Evolutionary conservation across 208 protist species (phyloP).

Genomic region (Leishmania aethiopica): DNA sequence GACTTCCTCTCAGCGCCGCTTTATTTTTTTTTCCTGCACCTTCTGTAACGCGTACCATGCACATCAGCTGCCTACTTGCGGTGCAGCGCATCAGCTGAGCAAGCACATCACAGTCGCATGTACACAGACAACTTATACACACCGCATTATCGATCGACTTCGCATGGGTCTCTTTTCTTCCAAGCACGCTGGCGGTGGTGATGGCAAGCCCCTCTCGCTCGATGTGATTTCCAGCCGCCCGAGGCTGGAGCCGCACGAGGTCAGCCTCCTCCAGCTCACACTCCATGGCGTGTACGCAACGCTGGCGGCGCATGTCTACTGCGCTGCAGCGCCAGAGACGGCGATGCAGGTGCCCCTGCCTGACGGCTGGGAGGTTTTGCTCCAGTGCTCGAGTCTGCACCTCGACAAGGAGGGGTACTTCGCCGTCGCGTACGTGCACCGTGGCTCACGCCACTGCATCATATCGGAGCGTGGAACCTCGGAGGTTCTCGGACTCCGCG

Average conservation of each 20-base stretch:
- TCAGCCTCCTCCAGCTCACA: constrained; percentile 62
- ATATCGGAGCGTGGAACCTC: constrained; percentile 89
- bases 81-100: background rate
- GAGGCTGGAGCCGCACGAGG: constrained; percentile 49
- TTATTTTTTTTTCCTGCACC: background rate
- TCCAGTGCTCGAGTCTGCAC: constrained; percentile 61
- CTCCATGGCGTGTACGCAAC: constrained; percentile 75
- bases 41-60: background rate
- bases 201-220: constrained; percentile 23
- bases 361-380: constrained; percentile 69
- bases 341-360: constrained; percentile 45
- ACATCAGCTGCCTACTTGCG: background rate
- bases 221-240: constrained; percentile 47
- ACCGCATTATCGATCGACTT: background rate
- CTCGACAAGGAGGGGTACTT: constrained; percentile 89
- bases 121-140: background rate
- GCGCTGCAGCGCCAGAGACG: constrained; percentile 33
- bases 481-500: constrained; percentile 78
- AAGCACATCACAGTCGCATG: background rate
- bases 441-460: constrained; percentile 66
- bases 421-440: constrained; percentile 84
- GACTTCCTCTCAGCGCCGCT: background rate
- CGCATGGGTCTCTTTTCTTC: constrained; percentile 26
- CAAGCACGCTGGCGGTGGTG: constrained; percentile 4
- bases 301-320: constrained; percentile 79